Percentiles rank a stretch among this genome's conserved stretches.
phyloP scores from a whole-genome alignment of 2,329 filamentous ascomycete genomes.

The Mollisiaceae sp. region DNA sequence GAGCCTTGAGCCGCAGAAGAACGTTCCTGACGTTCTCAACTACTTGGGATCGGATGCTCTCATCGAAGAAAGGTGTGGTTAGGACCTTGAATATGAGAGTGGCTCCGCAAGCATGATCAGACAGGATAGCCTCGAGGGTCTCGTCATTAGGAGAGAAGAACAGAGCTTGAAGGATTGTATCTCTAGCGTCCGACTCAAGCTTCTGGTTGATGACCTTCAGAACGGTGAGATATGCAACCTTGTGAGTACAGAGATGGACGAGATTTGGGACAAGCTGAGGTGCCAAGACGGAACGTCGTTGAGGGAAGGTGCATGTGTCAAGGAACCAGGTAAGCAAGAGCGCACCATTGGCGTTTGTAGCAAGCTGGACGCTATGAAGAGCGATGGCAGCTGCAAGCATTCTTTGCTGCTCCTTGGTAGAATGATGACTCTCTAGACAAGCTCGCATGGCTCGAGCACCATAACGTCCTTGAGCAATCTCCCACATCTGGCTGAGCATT shows the following conservation, averaged over 20 bases:
- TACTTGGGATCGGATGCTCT: constrained; percentile 84
- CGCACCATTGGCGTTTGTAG: constrained; percentile 94
- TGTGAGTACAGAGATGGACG: constrained; percentile 96
- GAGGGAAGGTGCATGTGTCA: constrained; percentile 95
- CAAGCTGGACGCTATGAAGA: constrained; percentile 94
- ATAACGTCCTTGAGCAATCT: constrained; percentile 89
- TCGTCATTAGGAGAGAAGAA: constrained; percentile 92
- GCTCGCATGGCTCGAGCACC: constrained; percentile 96
- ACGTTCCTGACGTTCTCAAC: constrained; percentile 92
- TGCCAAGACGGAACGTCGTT: constrained; percentile 87
- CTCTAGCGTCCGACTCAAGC: constrained; percentile 88
- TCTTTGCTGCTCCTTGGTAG: constrained; percentile 92
- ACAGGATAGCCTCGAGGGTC: constrained; percentile 86
- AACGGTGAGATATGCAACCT: constrained; percentile 96
- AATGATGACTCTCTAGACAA: constrained; percentile 93
- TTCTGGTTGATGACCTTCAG: constrained; percentile 99
- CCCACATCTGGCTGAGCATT: constrained; percentile 94
- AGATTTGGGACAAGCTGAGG: constrained; percentile 91
- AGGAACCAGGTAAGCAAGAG: constrained; percentile 96
- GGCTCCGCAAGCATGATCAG: constrained; percentile 88
- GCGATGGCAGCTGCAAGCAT: constrained; percentile 94
- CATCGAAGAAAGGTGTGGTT: constrained; percentile 96
- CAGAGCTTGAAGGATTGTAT: constrained; percentile 85
- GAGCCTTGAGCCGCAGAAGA: constrained; percentile 86
- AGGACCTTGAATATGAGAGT: constrained; percentile 98